Base-by-base conservation (phyloP, 1,284 basidiomycete genomes). In the Ganoderma lingzhi region DNA sequence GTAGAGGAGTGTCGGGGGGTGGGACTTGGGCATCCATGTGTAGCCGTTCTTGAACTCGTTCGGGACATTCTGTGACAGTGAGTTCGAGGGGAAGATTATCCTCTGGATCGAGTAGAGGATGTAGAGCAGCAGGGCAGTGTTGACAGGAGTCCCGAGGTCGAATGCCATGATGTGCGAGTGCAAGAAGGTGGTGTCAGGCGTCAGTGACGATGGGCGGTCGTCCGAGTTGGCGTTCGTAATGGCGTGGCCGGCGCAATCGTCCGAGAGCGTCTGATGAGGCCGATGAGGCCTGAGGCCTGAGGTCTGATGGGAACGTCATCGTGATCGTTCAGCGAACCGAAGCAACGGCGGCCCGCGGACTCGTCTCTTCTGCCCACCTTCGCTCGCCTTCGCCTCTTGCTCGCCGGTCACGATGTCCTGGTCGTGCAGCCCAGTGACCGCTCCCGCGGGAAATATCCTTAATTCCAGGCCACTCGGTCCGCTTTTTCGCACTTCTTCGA, bases 1-100 rank as follows among this genome's bases (percentile, higher is more conserved):
- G 82, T 88, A 95, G 30, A 95, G 81, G 23, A 94, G 84, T 0
- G 92, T 92, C 2, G 92, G 89, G 1, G 93, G 91, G 76, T 96
- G 95, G 1, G 87, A 79, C 73, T 89, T 88, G 2, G 96, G 93
- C 84, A 94, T 88, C 95, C 94, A 96, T 75, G 94, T 93, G 84
- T 97, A 96, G 2, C 88, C 87, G 12, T 88, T 83, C 78, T 92
- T 91, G 85, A 93, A 94, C 75, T 93, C 91, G 70, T 84, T 82
- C 2, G 93, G 91, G 15, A 90, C 79, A 6, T 76, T 80, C 58
- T 83, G 82, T 0, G 87, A 84, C 35, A 80, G 81, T 6, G 85
- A 82, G 35, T 84, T 81, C 23, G 89, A 82, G 0, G 95, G 95
- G 67, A 93, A 88, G 64, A 96, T 74, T 72, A 95, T 89, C 41